phyloP scores from a whole-genome alignment of 257 asterid species.

The Oldenlandia corymbosa region DNA sequence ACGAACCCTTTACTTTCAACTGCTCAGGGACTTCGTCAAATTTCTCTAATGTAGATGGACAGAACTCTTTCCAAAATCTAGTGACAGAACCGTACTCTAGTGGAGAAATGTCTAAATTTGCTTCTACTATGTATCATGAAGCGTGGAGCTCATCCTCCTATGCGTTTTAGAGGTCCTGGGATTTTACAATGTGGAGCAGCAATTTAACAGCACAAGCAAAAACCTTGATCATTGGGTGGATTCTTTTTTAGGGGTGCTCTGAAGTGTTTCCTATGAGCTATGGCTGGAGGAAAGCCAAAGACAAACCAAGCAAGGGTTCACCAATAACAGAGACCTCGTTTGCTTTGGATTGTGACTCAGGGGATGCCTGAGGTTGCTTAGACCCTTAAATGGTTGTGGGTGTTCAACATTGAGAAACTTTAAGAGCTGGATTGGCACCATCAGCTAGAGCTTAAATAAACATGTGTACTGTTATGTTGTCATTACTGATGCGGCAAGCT shows the following conservation, averaged over 20 bases:
- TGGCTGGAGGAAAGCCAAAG: too few species aligned
- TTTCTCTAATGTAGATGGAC: constrained; percentile 7
- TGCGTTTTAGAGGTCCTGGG: constrained; percentile 21
- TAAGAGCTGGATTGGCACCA: too few species aligned
- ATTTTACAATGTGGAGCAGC: background rate
- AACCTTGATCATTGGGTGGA: background rate
- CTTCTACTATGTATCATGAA: constrained; percentile 9
- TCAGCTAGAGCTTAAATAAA: too few species aligned
- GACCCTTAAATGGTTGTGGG: too few species aligned
- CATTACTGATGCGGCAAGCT: too few species aligned
- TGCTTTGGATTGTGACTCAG: too few species aligned
- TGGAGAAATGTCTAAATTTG: background rate
- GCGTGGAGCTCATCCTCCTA: constrained; percentile 14
- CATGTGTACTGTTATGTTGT: too few species aligned
- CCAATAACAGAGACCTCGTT: too few species aligned
- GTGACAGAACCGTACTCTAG: constrained; percentile 9
- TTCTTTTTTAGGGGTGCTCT: background rate
- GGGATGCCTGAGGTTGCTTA: too few species aligned
- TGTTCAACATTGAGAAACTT: too few species aligned
- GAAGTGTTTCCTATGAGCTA: background rate
- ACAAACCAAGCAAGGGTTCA: too few species aligned
- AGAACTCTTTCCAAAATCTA: background rate
- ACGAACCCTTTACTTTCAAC: constrained; percentile 14
- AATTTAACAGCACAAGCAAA: background rate
- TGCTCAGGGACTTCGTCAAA: constrained; percentile 11